phyloP scores from a whole-genome alignment of 208 protist genomes.

The Phytomonas serpens region DNA sequence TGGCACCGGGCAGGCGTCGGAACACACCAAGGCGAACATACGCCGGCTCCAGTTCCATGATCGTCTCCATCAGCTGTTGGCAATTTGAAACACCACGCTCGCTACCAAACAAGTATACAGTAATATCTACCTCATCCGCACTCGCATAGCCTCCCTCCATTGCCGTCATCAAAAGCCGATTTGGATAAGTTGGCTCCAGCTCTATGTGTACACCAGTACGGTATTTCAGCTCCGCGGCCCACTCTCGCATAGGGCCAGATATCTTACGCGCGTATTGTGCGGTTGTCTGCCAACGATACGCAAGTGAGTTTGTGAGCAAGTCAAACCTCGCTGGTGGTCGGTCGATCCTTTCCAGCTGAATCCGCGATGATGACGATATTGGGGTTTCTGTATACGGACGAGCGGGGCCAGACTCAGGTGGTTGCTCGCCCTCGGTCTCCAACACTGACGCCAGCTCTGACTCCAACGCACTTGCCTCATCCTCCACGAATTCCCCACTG shows the following conservation, averaged over 20 bases:
- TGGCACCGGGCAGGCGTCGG: conserved; percentile 36
- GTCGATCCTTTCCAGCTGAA: conserved; percentile 55
- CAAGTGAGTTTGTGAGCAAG: conserved; percentile 82
- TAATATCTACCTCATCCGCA: conserved; percentile 85
- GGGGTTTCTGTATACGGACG: conserved; percentile 20
- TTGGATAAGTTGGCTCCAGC: conserved; percentile 67
- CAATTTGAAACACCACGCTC: conserved; percentile 85
- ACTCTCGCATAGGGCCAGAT: conserved; percentile 84
- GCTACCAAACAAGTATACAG: conserved; percentile 85
- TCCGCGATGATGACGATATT: conserved; percentile 19
- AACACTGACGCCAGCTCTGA: conserved; percentile 52
- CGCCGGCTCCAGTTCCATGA: conserved; percentile 63
- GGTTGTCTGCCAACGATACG: conserved; percentile 83
- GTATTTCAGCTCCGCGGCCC: conserved; percentile 87
- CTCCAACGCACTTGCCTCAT: conserved; percentile 41
- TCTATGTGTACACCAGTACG: conserved; percentile 85
- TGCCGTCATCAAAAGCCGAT: conserved; percentile 24
- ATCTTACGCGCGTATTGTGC: conserved; percentile 68
- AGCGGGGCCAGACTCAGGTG: conserved; percentile 14
- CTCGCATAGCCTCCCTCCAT: conserved; percentile 45
- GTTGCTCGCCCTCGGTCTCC: conserved; percentile 25
- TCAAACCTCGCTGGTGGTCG: conserved; percentile 74
- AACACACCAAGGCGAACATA: conserved; percentile 86
- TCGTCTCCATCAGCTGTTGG: conserved; percentile 78
- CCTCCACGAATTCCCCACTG: conserved; percentile 8